These are phyloP conservation scores for Chalaropsis ovoidea DNA, from an alignment of 2,329 filamentous ascomycete genomes.

Conservation along the genomic window DNA sequence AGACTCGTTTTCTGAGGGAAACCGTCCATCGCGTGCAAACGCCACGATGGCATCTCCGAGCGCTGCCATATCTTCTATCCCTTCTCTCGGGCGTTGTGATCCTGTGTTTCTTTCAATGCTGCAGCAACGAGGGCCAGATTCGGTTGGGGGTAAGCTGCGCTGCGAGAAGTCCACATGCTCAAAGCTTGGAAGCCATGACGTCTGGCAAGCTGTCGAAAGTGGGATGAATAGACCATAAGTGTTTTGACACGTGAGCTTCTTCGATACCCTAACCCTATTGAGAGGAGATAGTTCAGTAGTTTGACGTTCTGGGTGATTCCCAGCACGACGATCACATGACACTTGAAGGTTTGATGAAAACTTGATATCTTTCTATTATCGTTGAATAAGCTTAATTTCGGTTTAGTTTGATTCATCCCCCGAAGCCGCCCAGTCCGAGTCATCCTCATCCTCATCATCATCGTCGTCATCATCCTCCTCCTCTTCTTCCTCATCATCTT, in stretches of 20 bases:
- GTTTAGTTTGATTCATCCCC: conserved; percentile 20
- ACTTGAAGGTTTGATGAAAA: no score
- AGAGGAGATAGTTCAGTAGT: no score
- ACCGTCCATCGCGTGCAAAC: conserved; percentile 36
- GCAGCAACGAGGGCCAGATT: not conserved
- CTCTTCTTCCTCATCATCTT: conserved; percentile 52
- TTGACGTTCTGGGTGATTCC: no score
- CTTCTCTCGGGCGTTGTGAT: not conserved
- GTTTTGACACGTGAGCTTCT: not conserved
- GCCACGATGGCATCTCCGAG: conserved; percentile 36
- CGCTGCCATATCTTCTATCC: conserved; percentile 9
- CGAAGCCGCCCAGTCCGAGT: conserved; percentile 25
- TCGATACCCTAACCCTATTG: not conserved
- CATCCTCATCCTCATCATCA: conserved; percentile 38
- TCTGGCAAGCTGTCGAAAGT: conserved; percentile 17
- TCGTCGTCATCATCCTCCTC: conserved; percentile 48
- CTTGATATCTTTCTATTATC: not conserved
- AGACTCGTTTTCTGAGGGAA: conserved; percentile 35
- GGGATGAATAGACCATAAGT: conserved; percentile 19
- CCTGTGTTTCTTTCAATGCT: not conserved
- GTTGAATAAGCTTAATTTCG: not conserved
- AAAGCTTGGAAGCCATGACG: conserved; percentile 18
- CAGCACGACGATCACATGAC: no score
- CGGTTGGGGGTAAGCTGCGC: not conserved
- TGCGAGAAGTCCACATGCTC: not conserved